Evolutionary conservation across 768 basidiomycete genomes (phyloP).

Genomic region (Lentinula edodes): DNA sequence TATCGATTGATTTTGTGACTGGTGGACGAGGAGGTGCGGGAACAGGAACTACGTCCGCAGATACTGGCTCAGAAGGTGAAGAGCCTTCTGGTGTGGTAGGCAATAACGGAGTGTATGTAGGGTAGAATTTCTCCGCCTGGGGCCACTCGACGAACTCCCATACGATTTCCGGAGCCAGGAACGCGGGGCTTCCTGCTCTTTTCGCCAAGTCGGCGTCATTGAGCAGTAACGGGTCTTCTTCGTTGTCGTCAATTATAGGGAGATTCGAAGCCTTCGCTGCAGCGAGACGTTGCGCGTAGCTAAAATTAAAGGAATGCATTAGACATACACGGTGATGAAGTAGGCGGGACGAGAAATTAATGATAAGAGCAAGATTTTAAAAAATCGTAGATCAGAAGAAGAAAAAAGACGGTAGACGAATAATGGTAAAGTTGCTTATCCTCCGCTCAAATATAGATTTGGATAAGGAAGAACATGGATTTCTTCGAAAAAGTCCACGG

Average conservation of each 20-base stretch:
- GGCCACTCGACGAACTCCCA: conserved; percentile 48
- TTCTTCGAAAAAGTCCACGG: no score
- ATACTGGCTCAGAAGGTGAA: conserved; percentile 15
- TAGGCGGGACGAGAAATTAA: not conserved
- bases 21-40: conserved; percentile 35
- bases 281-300: conserved; percentile 77
- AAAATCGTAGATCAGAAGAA: no score
- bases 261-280: conserved; percentile 33
- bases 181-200: conserved; percentile 92
- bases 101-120: not conserved
- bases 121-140: conserved; percentile 10
- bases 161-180: conserved; percentile 94
- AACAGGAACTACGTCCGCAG: not conserved
- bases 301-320: not conserved
- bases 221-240: conserved; percentile 60
- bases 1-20: conserved; percentile 91
- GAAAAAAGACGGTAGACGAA: no score
- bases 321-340: not conserved
- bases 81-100: not conserved
- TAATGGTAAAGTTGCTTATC: no score
- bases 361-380: not conserved
- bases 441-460: no score
- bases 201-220: conserved; percentile 86
- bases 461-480: no score
- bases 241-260: conserved; percentile 21